Conservation (phyloP, 495 filamentous ascomycete species). For the Sphaerosporella brunnea region DNA sequence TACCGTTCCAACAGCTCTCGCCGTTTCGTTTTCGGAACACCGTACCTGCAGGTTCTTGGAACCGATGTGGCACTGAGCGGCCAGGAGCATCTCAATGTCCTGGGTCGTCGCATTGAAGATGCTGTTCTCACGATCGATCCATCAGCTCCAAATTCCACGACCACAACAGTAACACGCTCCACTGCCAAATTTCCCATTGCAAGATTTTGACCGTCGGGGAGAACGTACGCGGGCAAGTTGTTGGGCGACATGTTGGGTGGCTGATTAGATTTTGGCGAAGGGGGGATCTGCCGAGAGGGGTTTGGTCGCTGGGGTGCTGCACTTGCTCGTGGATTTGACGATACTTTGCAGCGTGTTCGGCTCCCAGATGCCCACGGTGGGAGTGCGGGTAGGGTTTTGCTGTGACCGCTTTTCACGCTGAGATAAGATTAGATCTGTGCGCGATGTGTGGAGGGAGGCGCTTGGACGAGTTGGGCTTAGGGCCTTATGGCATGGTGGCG, state of each 20-base stretch:
- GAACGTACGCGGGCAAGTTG: slow-evolving; percentile 10
- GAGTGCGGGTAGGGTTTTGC: background rate
- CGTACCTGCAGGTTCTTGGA: slow-evolving; percentile 84
- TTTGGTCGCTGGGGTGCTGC: slow-evolving; percentile 2
- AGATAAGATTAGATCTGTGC: too few species aligned
- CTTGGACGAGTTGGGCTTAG: too few species aligned
- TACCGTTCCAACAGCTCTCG: slow-evolving; percentile 1
- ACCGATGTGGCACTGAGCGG: slow-evolving; percentile 89
- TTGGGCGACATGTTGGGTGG: slow-evolving; percentile 9
- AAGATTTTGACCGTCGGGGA: background rate
- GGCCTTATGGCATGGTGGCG: too few species aligned
- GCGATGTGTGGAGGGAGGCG: too few species aligned
- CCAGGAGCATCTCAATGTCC: slow-evolving; percentile 98
- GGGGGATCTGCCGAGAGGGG: slow-evolving; percentile 5
- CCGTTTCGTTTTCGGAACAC: slow-evolving; percentile 9
- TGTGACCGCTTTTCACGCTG: slow-evolving; percentile 2
- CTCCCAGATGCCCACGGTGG: background rate
- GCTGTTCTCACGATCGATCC: slow-evolving; percentile 32
- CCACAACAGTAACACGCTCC: too few species aligned
- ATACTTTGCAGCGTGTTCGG: slow-evolving; percentile 1
- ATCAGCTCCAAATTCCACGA: slow-evolving; percentile 8
- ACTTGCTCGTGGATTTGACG: slow-evolving; percentile 5
- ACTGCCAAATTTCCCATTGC: too few species aligned
- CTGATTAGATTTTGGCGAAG: slow-evolving; percentile 7
- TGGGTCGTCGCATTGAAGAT: slow-evolving; percentile 48